Conservation (phyloP, 179 eudicot genomes). For the Carnegiea gigantea region DNA sequence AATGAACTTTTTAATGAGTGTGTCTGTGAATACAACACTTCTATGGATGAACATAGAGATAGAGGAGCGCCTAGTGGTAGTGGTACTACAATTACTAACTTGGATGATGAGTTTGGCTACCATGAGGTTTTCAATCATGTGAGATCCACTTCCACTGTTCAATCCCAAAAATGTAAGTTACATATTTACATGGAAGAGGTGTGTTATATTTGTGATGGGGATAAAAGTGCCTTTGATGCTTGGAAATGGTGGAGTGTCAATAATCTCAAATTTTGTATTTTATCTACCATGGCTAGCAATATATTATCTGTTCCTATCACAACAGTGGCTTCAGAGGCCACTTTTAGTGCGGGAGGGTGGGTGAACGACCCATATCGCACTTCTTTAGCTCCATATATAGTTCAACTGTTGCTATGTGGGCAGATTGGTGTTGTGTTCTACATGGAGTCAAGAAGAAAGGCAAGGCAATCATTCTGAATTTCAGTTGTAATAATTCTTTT, state of each 20-base stretch:
- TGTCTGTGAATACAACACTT: no score
- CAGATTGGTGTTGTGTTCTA: slow-evolving; percentile 8
- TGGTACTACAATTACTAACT: no score
- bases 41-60: no score
- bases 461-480: not conserved
- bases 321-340: slow-evolving; percentile 8
- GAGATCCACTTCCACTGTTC: not conserved
- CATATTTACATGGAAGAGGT: not conserved
- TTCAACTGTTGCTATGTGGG: slow-evolving; percentile 13
- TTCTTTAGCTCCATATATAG: slow-evolving; percentile 4
- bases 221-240: not conserved
- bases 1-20: no score
- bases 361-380: slow-evolving; percentile 4
- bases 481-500: not conserved
- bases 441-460: slow-evolving; percentile 10
- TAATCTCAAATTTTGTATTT: not conserved
- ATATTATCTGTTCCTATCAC: slow-evolving; percentile 14
- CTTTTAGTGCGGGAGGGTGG: slow-evolving; percentile 14
- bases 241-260: not conserved
- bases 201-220: not conserved
- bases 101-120: not conserved
- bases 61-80: no score
- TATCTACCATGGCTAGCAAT: slow-evolving; percentile 9
- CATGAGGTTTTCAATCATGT: slow-evolving; percentile 2
- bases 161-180: not conserved